phyloP scores from a whole-genome alignment of 345 rosid species.

The Salix dunnii region DNA sequence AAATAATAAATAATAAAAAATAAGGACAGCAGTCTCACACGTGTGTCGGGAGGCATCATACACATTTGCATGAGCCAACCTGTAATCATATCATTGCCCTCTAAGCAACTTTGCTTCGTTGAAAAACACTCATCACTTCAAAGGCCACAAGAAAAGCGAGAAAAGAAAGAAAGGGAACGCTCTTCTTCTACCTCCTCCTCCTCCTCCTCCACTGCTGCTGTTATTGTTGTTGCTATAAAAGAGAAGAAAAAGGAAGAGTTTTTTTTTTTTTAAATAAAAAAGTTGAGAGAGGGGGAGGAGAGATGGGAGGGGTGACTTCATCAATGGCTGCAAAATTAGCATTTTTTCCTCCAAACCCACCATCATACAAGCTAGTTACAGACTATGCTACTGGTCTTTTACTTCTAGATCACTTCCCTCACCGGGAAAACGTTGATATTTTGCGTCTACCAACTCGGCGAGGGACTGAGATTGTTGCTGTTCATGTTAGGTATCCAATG shows the following conservation, averaged over 20 bases:
- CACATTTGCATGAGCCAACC: constrained; percentile 13
- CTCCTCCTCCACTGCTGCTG: not conserved
- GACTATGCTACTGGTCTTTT: constrained; percentile 22
- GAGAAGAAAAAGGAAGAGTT: not conserved
- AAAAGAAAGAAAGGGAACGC: constrained; percentile 3
- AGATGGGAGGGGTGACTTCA: constrained; percentile 37
- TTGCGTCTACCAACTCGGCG: constrained; percentile 57
- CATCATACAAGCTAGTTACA: constrained; percentile 27
- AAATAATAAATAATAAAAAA: not conserved
- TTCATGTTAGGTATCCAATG: constrained; percentile 80
- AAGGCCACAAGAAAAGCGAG: not conserved
- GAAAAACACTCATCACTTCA: not conserved
- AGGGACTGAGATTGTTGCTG: constrained; percentile 77
- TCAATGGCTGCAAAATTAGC: constrained; percentile 36
- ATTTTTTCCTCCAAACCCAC: constrained; percentile 31
- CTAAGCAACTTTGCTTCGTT: not conserved
- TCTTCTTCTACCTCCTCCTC: not conserved
- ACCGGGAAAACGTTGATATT: constrained; percentile 23
- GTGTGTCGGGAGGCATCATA: constrained; percentile 2
- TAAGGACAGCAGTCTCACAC: not conserved
- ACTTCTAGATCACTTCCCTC: constrained; percentile 22
- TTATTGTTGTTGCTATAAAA: not conserved
- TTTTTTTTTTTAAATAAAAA: not conserved
- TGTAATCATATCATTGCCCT: constrained; percentile 22
- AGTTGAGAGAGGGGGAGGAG: not conserved